Percentiles rank a stretch among this genome's conserved stretches.
Evolutionary conservation across 2,329 filamentous ascomycete genomes (phyloP).

Genomic region (Colletotrichum simmondsii): DNA sequence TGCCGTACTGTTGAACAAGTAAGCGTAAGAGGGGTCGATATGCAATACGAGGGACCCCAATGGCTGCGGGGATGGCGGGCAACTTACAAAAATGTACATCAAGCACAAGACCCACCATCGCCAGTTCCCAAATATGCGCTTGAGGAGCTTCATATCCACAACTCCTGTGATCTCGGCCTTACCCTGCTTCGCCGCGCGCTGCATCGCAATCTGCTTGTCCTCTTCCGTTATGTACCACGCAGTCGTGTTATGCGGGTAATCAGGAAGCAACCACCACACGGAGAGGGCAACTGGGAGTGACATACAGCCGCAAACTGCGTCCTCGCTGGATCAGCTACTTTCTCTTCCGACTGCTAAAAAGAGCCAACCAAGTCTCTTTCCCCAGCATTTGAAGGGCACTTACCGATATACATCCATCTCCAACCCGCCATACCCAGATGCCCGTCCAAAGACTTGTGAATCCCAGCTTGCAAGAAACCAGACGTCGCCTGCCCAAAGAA

Average conservation of each 20-base stretch:
- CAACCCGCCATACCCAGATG: conserved; percentile 43
- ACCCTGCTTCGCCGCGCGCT: conserved; percentile 38
- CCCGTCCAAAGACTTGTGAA: conserved; percentile 43
- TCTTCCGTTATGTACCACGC: conserved; percentile 40
- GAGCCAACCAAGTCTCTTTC: no score
- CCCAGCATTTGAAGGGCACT: not conserved
- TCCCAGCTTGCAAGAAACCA: conserved; percentile 44
- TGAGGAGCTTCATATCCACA: conserved; percentile 36
- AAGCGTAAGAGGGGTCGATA: no score
- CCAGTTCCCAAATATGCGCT: conserved; percentile 40
- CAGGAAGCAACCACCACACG: conserved; percentile 41
- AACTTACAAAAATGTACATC: conserved; percentile 42
- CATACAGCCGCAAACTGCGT: conserved; percentile 38
- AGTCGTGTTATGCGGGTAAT: conserved; percentile 41
- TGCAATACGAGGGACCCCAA: no score
- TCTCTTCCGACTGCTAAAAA: not conserved
- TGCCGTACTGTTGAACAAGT: conserved; percentile 17
- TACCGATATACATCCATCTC: conserved; percentile 43
- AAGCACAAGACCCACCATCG: conserved; percentile 43
- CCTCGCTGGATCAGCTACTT: not conserved
- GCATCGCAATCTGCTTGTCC: conserved; percentile 38
- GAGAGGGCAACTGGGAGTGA: conserved; percentile 41
- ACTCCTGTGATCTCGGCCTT: conserved; percentile 40
- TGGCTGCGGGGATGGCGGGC: no score
- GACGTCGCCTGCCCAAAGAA: conserved; percentile 40